phyloP scores from a whole-genome alignment of 768 basidiomycete genomes.

The Tulasnella sp. region DNA sequence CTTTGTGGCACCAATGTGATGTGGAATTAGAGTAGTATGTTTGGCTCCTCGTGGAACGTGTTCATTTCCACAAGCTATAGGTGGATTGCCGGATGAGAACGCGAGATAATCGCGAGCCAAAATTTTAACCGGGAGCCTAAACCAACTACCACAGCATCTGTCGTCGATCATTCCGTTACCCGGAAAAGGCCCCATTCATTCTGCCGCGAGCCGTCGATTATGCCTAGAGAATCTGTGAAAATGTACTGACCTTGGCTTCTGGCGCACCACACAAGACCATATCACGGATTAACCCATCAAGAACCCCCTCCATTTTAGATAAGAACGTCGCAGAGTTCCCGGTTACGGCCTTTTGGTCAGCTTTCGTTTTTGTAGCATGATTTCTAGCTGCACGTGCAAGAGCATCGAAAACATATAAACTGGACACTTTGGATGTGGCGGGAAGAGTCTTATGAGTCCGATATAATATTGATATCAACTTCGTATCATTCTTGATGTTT shows the following conservation, averaged over 20 bases:
- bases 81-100: too few species aligned
- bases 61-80: too few species aligned
- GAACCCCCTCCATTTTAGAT: conserved; percentile 75
- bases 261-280: conserved; percentile 50
- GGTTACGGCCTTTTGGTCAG: conserved; percentile 32
- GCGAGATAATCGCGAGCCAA: too few species aligned
- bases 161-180: too few species aligned
- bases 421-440: conserved; percentile 57
- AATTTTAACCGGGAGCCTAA: too few species aligned
- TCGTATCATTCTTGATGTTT: conserved; percentile 69
- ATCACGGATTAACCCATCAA: conserved; percentile 81
- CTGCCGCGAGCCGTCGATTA: conserved; percentile 2
- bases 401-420: conserved; percentile 90
- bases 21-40: too few species aligned
- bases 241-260: conserved; percentile 75
- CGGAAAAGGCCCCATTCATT: too few species aligned
- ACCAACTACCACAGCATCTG: too few species aligned
- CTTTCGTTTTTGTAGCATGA: conserved; percentile 41
- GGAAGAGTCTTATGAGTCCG: conserved; percentile 74
- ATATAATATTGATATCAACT: conserved; percentile 78
- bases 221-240: background rate
- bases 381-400: conserved; percentile 70
- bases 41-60: too few species aligned
- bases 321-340: conserved; percentile 76
- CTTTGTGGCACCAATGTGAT: too few species aligned